Evolutionary conservation across 345 rosid genomes (phyloP), one percentile per base, ranked within the genome.

Genomic region (Excoecaria agallocha): DNA sequence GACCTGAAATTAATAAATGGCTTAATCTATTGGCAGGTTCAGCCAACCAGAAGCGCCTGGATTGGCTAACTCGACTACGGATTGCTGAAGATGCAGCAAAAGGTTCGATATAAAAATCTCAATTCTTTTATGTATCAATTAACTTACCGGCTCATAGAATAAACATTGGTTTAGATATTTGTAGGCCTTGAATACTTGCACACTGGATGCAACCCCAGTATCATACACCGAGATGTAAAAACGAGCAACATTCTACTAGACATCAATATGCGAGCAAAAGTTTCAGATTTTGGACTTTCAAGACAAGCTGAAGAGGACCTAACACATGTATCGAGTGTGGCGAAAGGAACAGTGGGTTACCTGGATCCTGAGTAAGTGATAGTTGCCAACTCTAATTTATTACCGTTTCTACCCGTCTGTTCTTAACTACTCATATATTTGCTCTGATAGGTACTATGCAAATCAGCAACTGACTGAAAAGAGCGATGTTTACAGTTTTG

Each of bases 151-250:
- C 59, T 65, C 48, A 38, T 24, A 37, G 57, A 45, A 57, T 81
- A 72, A 82, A 81, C 78, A 62, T 37, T 77, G 61, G 75, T 61
- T 82, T 86, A 76, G 83, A 83, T 76, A 56, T 68, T 64, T 87
- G 82, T 84, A 95, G 99, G 99, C 77, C 98, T 96, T 45, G 99
- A 96, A 65, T 96, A 96, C 89, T 83, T 96, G 83, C 99, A 93
- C 77, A 86, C 90, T 9, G 99, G 99, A 59, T 93, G 99, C 88
- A 91, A 78, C 72, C 99, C 99, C 1, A 82, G 96, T 70, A 96
- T 96, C 80, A 93, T 96, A 78, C 99, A 96, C 72, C 84, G 98
- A 70, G 99, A 96, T 78, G 98, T 93, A 41, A 96, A 96, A 81
- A 86, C 98, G 39, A 96, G 95, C 84, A 96, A 96, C 78, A 96